Base-by-base conservation (phyloP, 225 moss, liverwort and hornwort genomes). In the Pleurozium schreberi region DNA sequence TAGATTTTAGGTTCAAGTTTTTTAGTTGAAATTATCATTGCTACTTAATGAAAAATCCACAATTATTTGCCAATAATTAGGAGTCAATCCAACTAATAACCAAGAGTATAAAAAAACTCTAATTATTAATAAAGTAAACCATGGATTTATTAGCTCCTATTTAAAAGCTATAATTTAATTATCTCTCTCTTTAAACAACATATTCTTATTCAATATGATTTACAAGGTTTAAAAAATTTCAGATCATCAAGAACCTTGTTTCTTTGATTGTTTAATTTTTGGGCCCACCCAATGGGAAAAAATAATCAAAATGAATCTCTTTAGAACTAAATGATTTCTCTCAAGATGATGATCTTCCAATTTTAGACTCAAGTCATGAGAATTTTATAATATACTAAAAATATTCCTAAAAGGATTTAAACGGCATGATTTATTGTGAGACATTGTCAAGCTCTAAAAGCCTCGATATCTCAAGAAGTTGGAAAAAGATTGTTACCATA, bases 271-370 rank as follows among this genome's bases (percentile, higher is more conserved):
- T 21, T 50, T 33, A 47, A 12, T 47, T 18, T 49, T 18, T 9
- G 7, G 1, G 49, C 11, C 31, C 1, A 12, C 1, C 20, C 1
- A 20, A 3, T 50, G 1, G 12, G 1, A 75, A 75, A 75, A 45
- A 19, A 11, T 18, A 75, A 50, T 30, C 20, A 75, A 75, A 33
- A 50, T 2, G 3, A 3, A 53, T 12, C 2, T 1, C 3, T 53
- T 53, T 76, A n/a, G n/a, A n/a, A n/a, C 53, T 2, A 77, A 53
- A 36, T 3, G 1, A 38, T 53, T 22, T 53, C 2, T 53, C 0
- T 76, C 1, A 53, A 36, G 8, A 14, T 9, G 8, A 36, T 36
- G 9, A 53, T 13, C 18, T 11, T 34, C 8, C 0, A 33, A 33
- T 34, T 33, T 34, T 34, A 20, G 2, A 33, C 5, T 75, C 50